Conservation (phyloP, 169 alveolate genomes). For the Plasmodium inui region DNA sequence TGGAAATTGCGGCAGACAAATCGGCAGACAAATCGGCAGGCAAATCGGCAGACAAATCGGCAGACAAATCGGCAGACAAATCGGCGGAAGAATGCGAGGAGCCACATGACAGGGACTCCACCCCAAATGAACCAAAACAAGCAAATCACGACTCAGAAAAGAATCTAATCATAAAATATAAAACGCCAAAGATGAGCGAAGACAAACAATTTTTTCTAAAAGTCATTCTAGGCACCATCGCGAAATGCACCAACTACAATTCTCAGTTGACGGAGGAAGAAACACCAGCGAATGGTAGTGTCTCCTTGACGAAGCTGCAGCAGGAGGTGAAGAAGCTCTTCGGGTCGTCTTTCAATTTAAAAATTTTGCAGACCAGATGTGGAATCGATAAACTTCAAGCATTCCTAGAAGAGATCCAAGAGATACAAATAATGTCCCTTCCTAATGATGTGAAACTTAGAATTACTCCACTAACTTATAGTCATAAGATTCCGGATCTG, state of each 20-base stretch:
- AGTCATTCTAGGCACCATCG: slow-evolving; percentile 43
- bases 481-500: slow-evolving; percentile 32
- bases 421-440: slow-evolving; percentile 9
- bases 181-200: slow-evolving; percentile 47
- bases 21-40: background rate
- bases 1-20: background rate
- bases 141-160: background rate
- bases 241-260: slow-evolving; percentile 50
- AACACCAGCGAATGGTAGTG: slow-evolving; percentile 28
- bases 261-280: slow-evolving; percentile 42
- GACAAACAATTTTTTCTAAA: slow-evolving; percentile 25
- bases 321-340: slow-evolving; percentile 61
- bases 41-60: background rate
- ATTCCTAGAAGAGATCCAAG: slow-evolving; percentile 57
- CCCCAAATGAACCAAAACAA: background rate
- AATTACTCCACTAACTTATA: slow-evolving; percentile 55
- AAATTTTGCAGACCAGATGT: slow-evolving; percentile 44
- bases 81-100: background rate
- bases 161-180: slow-evolving; percentile 43
- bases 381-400: slow-evolving; percentile 54
- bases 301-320: slow-evolving; percentile 42
- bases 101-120: background rate
- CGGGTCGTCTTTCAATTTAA: slow-evolving; percentile 49
- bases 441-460: slow-evolving; percentile 55
- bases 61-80: background rate